Evolutionary conservation across 2,329 filamentous ascomycete genomes (phyloP).

Genomic region (Teratosphaeria gauchensis): DNA sequence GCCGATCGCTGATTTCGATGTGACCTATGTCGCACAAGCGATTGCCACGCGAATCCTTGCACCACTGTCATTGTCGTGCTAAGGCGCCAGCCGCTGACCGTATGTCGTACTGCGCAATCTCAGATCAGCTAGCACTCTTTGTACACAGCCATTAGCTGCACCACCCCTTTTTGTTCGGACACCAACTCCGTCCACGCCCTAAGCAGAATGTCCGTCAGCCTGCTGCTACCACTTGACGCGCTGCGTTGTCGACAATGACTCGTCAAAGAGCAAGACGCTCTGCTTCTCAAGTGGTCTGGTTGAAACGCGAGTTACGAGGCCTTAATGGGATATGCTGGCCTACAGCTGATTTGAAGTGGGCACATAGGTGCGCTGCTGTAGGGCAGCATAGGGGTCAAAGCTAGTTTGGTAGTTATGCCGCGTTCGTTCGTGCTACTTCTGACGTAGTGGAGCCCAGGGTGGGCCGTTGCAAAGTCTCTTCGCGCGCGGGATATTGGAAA

Average conservation of each 20-base stretch:
- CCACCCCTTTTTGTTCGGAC: not conserved
- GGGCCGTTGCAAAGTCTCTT: not conserved
- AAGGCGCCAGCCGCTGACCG: not conserved
- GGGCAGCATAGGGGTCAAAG: not conserved
- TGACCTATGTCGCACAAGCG: not conserved
- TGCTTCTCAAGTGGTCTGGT: not conserved
- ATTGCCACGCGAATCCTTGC: not conserved
- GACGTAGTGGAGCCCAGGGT: not conserved
- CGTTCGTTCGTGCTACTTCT: not conserved
- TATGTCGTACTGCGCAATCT: not conserved
- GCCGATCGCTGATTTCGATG: not conserved
- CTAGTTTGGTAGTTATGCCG: not conserved
- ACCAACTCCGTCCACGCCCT: not conserved
- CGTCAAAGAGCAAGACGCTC: not conserved
- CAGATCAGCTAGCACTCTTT: not conserved
- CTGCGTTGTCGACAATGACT: not conserved
- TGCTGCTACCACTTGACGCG: not conserved
- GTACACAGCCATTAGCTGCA: not conserved
- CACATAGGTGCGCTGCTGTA: not conserved
- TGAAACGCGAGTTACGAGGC: not conserved
- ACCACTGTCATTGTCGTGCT: not conserved
- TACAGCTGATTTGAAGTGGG: not conserved
- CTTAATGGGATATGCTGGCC: not conserved
- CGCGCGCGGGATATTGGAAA: not conserved
- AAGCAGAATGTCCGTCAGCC: not conserved